A percentile compares a stretch with the other conserved stretches of the same genome.
These are phyloP conservation scores for Cladosporium velox DNA, from an alignment of 2,329 filamentous ascomycete species.

Conservation along the genomic window DNA sequence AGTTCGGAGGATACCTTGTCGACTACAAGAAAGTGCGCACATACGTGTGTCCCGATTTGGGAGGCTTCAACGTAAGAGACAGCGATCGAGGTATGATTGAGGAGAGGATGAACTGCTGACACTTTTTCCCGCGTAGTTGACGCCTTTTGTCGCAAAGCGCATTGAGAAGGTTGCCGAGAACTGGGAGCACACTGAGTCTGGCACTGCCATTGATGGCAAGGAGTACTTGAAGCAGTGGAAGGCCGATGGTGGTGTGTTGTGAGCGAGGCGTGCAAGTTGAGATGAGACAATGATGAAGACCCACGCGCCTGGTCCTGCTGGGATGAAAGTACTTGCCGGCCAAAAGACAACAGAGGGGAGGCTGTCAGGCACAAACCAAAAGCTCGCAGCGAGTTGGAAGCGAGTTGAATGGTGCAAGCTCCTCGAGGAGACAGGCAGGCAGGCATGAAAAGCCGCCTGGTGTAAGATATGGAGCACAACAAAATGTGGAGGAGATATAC, in stretches of 20 bases:
- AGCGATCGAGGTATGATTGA: background rate
- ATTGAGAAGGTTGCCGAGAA: slow-evolving; percentile 57
- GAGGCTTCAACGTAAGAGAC: slow-evolving; percentile 66
- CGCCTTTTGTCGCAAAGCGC: slow-evolving; percentile 71
- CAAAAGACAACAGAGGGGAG: background rate
- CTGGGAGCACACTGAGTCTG: slow-evolving; percentile 44
- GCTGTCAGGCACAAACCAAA: background rate
- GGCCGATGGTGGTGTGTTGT: slow-evolving; percentile 36
- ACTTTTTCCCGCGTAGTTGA: slow-evolving; percentile 59
- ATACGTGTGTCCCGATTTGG: slow-evolving; percentile 75
- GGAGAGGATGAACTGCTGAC: background rate
- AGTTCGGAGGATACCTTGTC: slow-evolving; percentile 79
- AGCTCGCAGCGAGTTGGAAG: background rate
- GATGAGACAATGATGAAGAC: background rate
- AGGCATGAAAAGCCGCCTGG: background rate
- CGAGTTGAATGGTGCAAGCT: background rate
- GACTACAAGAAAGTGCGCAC: slow-evolving; percentile 88
- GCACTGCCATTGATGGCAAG: slow-evolving; percentile 34
- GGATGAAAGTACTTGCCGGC: background rate
- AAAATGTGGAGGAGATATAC: slow-evolving; percentile 5
- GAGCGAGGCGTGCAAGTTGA: slow-evolving; percentile 20
- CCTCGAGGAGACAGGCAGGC: background rate
- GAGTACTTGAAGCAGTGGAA: slow-evolving; percentile 40
- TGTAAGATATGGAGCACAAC: slow-evolving; percentile 4
- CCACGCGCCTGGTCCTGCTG: background rate